These are phyloP conservation scores for Leccinum ochraceum DNA, from an alignment of 768 basidiomycete species.

Conservation along the genomic window DNA sequence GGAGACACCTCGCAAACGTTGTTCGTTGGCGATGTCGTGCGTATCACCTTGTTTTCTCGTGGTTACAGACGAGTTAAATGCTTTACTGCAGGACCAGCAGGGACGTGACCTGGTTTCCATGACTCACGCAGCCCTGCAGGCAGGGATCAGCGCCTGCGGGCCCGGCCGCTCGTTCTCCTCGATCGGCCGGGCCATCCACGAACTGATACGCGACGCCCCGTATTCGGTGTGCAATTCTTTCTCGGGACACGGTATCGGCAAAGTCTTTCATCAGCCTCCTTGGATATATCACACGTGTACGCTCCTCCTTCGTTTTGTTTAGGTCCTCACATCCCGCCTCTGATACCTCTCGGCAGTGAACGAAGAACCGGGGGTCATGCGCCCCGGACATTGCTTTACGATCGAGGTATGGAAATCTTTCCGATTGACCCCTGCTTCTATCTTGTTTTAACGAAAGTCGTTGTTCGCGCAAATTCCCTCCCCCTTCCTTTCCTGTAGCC, in stretches of 20 bases:
- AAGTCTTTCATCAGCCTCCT: constrained; percentile 75
- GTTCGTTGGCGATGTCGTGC: constrained; percentile 75
- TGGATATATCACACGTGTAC: constrained; percentile 80
- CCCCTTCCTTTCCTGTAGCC: constrained; percentile 46
- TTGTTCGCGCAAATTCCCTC: no score
- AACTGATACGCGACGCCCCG: constrained; percentile 35
- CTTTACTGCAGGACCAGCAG: constrained; percentile 56
- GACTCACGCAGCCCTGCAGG: constrained; percentile 64
- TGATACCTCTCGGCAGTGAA: constrained; percentile 53
- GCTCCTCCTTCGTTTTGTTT: constrained; percentile 20
- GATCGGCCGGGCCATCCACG: constrained; percentile 74
- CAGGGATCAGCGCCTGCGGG: constrained; percentile 73
- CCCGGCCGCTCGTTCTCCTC: constrained; percentile 66
- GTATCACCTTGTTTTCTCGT: constrained; percentile 12
- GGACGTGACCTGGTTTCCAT: constrained; percentile 65
- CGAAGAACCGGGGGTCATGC: constrained; percentile 80
- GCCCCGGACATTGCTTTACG: constrained; percentile 87
- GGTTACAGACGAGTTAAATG: not conserved
- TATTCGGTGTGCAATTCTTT: constrained; percentile 74
- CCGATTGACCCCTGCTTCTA: no score
- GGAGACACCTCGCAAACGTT: constrained; percentile 90
- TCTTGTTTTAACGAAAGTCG: no score
- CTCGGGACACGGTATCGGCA: constrained; percentile 87
- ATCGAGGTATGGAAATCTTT: constrained; percentile 63
- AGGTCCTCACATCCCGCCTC: not conserved